Evolutionary conservation across 164 flowering plant genomes (phyloP), one percentile per base, ranked within the genome.

Genomic region (Buxus sempervirens): DNA sequence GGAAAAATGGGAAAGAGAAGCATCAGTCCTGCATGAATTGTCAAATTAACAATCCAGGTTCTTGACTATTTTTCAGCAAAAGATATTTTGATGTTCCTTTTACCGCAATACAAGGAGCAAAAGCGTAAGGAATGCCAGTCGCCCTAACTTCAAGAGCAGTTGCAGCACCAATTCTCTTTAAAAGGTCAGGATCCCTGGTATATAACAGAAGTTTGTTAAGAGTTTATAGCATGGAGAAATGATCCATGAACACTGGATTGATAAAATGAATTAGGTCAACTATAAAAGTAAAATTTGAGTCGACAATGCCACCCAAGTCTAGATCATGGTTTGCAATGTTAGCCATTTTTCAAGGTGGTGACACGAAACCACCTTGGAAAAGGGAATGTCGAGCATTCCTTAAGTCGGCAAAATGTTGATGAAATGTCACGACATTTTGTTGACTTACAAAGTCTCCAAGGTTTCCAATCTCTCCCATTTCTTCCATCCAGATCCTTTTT

Each of bases 91-190:
- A 6, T 45, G 1, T 25, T 56, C 21, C 48, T 45, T 20, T 69
- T 77, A 85, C 90, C 74, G 88, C 88, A 32, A 86, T 75, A 66
- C 88, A 84, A 19, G 90, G 90, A 15, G 90, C 86, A 74, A 86
- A 86, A 66, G 55, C 76, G 58, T 86, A 86, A 25, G 77, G 85
- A 69, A 86, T 81, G 32, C 90, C 88, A 0, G 86, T 86, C 1
- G 90, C 90, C 72, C 90, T 74, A 75, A 84, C 87, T 82, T 86
- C 90, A 59, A 82, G 83, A 59, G 87, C 87, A 22, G 87, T 84
- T 26, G 90, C 90, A 63, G 70, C 86, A 45, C 90, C 90, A 41
- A 84, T 86, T 69, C 60, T 75, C 78, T 79, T 82, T 16, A 77
- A 73, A 51, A 86, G 86, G 12, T 71, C 61, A 56, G 88, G 85